These are phyloP conservation scores for Cymbopogon citratus DNA, from an alignment of 176 grass and related monocot species.

Conservation along the genomic window DNA sequence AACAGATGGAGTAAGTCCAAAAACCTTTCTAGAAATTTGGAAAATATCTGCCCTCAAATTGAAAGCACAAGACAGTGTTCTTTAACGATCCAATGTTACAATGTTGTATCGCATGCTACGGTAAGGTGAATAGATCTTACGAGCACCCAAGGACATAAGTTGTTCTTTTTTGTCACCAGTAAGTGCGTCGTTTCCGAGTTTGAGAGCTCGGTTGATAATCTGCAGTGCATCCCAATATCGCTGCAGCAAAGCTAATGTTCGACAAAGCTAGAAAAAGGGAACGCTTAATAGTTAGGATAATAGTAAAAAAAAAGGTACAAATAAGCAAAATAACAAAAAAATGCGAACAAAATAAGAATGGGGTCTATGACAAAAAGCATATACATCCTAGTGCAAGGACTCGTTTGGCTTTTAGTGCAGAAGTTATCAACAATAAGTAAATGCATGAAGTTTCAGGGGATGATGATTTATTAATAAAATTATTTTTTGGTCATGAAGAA, in stretches of 20 bases:
- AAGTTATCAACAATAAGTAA: background rate
- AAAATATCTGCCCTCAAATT: background rate
- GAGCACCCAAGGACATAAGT: conserved; percentile 77
- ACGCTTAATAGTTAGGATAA: background rate
- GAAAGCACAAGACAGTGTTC: background rate
- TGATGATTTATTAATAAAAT: background rate
- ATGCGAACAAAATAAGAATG: background rate
- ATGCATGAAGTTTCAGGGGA: background rate
- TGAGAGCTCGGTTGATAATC: conserved; percentile 77
- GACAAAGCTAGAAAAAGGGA: conserved; percentile 55
- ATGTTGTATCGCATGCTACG: background rate
- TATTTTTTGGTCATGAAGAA: background rate
- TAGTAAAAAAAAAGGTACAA: background rate
- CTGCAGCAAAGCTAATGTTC: conserved; percentile 65
- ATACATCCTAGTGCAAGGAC: background rate
- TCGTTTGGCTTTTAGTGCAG: background rate
- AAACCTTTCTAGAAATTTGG: background rate
- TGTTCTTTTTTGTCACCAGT: conserved; percentile 56
- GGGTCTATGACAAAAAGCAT: background rate
- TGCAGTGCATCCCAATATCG: conserved; percentile 76
- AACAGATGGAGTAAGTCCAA: background rate
- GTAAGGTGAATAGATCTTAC: conserved; percentile 43
- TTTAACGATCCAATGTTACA: background rate
- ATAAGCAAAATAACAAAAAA: background rate
- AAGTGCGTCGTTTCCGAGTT: conserved; percentile 66